Evolutionary conservation across 164 flowering plant species (phyloP).

Genomic region (Houttuynia cordata): DNA sequence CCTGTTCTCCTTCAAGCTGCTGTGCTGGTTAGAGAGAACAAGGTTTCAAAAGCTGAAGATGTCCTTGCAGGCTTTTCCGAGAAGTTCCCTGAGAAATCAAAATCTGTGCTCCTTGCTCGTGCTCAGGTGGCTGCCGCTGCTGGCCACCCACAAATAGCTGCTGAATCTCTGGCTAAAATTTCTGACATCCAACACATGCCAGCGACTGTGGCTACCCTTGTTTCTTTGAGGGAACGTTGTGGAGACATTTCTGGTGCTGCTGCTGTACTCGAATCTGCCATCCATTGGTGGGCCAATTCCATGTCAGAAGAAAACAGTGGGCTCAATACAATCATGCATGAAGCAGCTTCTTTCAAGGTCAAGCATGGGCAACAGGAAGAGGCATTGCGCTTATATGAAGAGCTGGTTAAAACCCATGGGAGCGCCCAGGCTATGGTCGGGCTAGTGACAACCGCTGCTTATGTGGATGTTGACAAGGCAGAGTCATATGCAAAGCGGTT

Average conservation of each 20-base stretch:
- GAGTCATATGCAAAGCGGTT: constrained; percentile 72
- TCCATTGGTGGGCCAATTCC: constrained; percentile 68
- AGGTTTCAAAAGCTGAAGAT: constrained; percentile 80
- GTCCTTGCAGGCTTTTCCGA: constrained; percentile 49
- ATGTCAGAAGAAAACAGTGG: constrained; percentile 69
- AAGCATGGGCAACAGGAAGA: constrained; percentile 73
- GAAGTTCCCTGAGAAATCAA: constrained; percentile 52
- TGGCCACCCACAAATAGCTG: constrained; percentile 62
- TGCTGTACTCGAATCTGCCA: constrained; percentile 61
- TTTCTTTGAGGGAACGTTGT: constrained; percentile 68
- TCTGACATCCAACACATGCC: constrained; percentile 93
- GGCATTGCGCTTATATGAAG: constrained; percentile 56
- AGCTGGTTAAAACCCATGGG: constrained; percentile 66
- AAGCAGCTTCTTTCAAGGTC: constrained; percentile 84
- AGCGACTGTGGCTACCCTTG: constrained; percentile 84
- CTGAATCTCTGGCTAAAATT: constrained; percentile 64
- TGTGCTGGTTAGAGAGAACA: constrained; percentile 74
- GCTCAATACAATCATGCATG: constrained; percentile 52
- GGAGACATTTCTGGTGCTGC: constrained; percentile 78
- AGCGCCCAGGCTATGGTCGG: constrained; percentile 73
- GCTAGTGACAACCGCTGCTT: constrained; percentile 68
- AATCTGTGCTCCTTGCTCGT: constrained; percentile 51
- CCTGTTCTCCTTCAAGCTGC: constrained; percentile 84
- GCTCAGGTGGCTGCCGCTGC: constrained; percentile 92
- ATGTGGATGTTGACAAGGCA: constrained; percentile 63